phyloP scores from a whole-genome alignment of 2,329 filamentous ascomycete genomes.

The Verticillium dahliae region DNA sequence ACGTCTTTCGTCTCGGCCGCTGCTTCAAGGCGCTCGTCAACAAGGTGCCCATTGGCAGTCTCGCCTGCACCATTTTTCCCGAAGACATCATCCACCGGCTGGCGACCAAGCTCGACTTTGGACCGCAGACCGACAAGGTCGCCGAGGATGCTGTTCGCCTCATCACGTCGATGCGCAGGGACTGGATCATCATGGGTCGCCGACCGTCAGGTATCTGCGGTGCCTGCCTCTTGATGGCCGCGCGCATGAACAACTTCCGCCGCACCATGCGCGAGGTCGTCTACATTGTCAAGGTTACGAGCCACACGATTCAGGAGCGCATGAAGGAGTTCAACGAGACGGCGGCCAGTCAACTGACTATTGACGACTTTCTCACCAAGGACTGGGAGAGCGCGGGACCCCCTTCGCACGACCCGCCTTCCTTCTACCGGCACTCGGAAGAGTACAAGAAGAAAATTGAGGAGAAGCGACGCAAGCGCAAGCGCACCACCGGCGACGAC shows the following conservation, averaged over 20 bases:
- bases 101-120: conserved; percentile 87
- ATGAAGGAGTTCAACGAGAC: conserved; percentile 88
- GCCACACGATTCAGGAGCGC: conserved; percentile 85
- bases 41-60: conserved; percentile 49
- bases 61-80: conserved; percentile 51
- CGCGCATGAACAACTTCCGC: conserved; percentile 96
- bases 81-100: conserved; percentile 91
- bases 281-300: conserved; percentile 96
- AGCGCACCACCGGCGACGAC: conserved; percentile 29
- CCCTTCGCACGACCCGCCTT: conserved; percentile 68
- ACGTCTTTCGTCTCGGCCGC: conserved; percentile 86
- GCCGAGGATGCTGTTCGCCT: conserved; percentile 83
- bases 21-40: conserved; percentile 81
- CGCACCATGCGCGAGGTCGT: conserved; percentile 90
- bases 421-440: conserved; percentile 63
- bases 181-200: conserved; percentile 96
- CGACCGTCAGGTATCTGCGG: conserved; percentile 91
- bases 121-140: conserved; percentile 71
- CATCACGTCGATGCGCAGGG: conserved; percentile 85
- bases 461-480: conserved; percentile 41
- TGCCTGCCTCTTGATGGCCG: conserved; percentile 87
- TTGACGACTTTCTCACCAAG: conserved; percentile 74
- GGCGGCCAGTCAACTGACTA: conserved; percentile 75
- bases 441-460: conserved; percentile 49
- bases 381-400: conserved; percentile 62